Conservation (phyloP, 2,329 filamentous ascomycete species). For the Exophiala dermatitidis region DNA sequence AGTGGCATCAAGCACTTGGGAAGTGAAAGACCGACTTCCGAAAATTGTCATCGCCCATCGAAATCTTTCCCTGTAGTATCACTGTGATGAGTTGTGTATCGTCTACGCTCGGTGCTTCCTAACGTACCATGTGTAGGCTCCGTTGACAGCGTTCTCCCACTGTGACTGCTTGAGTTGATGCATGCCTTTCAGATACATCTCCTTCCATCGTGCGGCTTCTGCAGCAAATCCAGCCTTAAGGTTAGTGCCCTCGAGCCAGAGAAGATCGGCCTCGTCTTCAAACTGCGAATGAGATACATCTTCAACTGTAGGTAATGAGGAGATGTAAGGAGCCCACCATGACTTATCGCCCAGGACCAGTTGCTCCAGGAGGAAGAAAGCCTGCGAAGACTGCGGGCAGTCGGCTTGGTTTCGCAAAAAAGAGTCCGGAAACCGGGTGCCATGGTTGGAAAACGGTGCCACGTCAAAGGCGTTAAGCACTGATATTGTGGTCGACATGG, state of each 20-base stretch:
- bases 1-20: conserved; percentile 36
- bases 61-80: conserved; percentile 36
- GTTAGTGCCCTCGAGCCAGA: conserved; percentile 38
- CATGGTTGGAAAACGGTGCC: conserved; percentile 24
- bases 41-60: conserved; percentile 42
- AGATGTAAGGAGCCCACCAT: conserved; percentile 63
- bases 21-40: conserved; percentile 39
- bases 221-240: conserved; percentile 28
- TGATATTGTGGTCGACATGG: conserved; percentile 24
- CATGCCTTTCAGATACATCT: conserved; percentile 34
- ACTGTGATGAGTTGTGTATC: conserved; percentile 8
- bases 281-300: conserved; percentile 56
- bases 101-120: background rate
- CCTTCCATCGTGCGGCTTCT: conserved; percentile 32
- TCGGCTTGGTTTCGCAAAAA: conserved; percentile 18
- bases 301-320: conserved; percentile 56
- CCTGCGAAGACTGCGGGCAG: conserved; percentile 20
- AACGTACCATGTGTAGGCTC: conserved; percentile 36
- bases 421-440: conserved; percentile 22
- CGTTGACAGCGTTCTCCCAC: conserved; percentile 28
- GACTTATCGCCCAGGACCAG: conserved; percentile 53
- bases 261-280: conserved; percentile 56
- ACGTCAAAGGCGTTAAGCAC: conserved; percentile 26
- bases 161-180: conserved; percentile 30
- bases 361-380: conserved; percentile 62